A percentile compares a stretch with the other conserved stretches of the same genome.
Conservation (phyloP, 352 stramenopile genomes). For the Globisporangium okanoganense region DNA sequence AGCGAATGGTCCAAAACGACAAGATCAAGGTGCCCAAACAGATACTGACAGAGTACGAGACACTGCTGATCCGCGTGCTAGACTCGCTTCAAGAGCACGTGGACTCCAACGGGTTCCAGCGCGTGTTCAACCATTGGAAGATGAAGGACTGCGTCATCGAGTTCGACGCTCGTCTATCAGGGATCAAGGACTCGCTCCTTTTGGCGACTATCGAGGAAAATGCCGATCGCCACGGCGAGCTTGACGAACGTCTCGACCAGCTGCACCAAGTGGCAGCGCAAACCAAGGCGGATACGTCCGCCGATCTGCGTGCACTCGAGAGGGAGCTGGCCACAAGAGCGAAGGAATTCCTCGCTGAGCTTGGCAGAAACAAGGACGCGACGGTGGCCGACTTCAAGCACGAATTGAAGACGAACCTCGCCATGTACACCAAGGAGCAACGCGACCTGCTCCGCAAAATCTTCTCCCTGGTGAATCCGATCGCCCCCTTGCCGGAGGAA, state of each 20-base stretch:
- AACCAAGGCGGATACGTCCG: neutral
- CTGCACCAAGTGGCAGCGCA: neutral
- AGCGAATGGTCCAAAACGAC: slow-evolving; percentile 5
- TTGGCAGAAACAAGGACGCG: neutral
- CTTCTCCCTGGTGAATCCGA: slow-evolving; percentile 4
- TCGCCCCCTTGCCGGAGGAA: slow-evolving; percentile 8
- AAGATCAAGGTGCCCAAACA: neutral
- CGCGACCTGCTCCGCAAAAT: slow-evolving; percentile 9
- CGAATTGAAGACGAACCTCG: slow-evolving; percentile 8
- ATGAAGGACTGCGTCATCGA: slow-evolving; percentile 15
- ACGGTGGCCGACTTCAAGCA: slow-evolving; percentile 19
- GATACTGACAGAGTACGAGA: slow-evolving; percentile 7
- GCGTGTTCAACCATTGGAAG: slow-evolving; percentile 11
- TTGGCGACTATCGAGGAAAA: slow-evolving; percentile 8
- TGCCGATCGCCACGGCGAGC: neutral
- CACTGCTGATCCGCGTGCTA: slow-evolving; percentile 9
- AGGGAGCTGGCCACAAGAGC: neutral
- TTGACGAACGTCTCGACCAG: neutral
- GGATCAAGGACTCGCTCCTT: slow-evolving; percentile 5
- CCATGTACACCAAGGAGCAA: slow-evolving; percentile 8
- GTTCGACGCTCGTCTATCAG: slow-evolving; percentile 15
- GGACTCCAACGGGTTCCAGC: slow-evolving; percentile 1
- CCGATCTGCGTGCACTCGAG: neutral
- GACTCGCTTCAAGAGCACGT: slow-evolving; percentile 11
- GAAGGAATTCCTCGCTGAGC: slow-evolving; percentile 1